phyloP scores from a whole-genome alignment of 108 stramenopile genomes.

The Heterococcus sp. region DNA sequence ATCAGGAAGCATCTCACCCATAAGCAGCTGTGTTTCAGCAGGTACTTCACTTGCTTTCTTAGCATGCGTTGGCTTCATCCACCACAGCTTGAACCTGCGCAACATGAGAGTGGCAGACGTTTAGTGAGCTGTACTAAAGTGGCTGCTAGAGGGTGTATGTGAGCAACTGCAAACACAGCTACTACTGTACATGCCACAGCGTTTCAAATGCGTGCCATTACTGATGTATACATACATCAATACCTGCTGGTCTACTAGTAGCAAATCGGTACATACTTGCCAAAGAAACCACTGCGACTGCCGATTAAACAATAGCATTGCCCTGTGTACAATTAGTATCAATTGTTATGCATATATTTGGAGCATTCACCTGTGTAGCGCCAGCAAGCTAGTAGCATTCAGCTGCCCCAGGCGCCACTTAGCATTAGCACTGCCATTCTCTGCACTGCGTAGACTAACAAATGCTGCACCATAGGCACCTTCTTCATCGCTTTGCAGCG shows the following conservation, averaged over 20 bases:
- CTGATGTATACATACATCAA: too few relatives aligned
- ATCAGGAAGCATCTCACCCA: constrained; percentile 22
- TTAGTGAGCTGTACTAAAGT: too few relatives aligned
- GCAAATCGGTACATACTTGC: too few relatives aligned
- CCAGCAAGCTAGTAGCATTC: constrained; percentile 15
- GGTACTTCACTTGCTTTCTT: constrained; percentile 15
- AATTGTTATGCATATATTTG: too few relatives aligned
- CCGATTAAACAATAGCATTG: too few relatives aligned
- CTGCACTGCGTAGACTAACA: constrained; percentile 18
- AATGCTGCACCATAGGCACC: constrained; percentile 26
- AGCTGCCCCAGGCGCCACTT: constrained; percentile 24
- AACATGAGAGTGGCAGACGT: neutral
- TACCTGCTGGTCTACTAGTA: too few relatives aligned
- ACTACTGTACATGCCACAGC: too few relatives aligned
- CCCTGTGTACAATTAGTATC: too few relatives aligned
- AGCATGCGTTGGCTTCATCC: constrained; percentile 33
- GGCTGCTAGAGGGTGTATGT: too few relatives aligned
- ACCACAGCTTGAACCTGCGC: constrained; percentile 37
- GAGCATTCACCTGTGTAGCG: constrained; percentile 1
- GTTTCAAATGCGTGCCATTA: too few relatives aligned
- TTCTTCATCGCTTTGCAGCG: constrained; percentile 27
- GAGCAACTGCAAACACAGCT: too few relatives aligned
- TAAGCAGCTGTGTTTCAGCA: constrained; percentile 35
- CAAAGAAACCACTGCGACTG: too few relatives aligned
- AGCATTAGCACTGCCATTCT: neutral